Conservation (phyloP, 768 basidiomycete genomes). For the Phylloporus scabripes region DNA sequence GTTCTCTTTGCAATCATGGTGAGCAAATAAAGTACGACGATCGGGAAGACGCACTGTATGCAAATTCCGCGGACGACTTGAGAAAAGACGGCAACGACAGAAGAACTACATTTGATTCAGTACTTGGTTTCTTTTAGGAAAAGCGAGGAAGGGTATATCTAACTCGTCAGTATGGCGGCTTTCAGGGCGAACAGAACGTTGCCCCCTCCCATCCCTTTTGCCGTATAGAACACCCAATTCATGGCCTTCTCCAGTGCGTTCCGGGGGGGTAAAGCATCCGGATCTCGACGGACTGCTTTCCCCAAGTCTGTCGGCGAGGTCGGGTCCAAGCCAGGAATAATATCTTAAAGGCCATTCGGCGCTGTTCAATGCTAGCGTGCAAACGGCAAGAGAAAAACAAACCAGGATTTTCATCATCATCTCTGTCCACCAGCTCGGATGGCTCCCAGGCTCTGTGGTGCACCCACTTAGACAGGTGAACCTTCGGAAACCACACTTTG, state of each 20-base stretch:
- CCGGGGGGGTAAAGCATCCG: slow-evolving; percentile 66
- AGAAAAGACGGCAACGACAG: slow-evolving; percentile 58
- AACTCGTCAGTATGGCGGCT: slow-evolving; percentile 59
- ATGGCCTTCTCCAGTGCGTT: slow-evolving; percentile 52
- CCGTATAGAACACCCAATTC: slow-evolving; percentile 39
- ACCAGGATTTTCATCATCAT: slow-evolving; percentile 70
- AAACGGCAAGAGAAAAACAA: background rate
- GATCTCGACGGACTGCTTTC: slow-evolving; percentile 54
- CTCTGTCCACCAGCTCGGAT: slow-evolving; percentile 37
- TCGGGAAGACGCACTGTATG: slow-evolving; percentile 43
- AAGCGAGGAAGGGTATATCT: slow-evolving; percentile 4
- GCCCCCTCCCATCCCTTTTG: slow-evolving; percentile 43
- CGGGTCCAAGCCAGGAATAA: slow-evolving; percentile 52
- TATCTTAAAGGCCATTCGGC: slow-evolving; percentile 30
- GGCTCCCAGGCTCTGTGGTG: slow-evolving; percentile 43
- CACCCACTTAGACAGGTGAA: slow-evolving; percentile 31
- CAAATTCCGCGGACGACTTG: slow-evolving; percentile 47
- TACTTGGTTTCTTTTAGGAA: background rate
- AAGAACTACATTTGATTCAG: slow-evolving; percentile 36
- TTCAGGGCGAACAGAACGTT: slow-evolving; percentile 69
- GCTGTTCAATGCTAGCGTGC: background rate
- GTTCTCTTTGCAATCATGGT: slow-evolving; percentile 38
- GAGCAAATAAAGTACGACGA: slow-evolving; percentile 1
- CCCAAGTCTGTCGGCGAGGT: slow-evolving; percentile 47
- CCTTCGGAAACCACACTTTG: slow-evolving; percentile 55